Base-by-base conservation (phyloP, 306 rosid species). In the Purshia tridentata region DNA sequence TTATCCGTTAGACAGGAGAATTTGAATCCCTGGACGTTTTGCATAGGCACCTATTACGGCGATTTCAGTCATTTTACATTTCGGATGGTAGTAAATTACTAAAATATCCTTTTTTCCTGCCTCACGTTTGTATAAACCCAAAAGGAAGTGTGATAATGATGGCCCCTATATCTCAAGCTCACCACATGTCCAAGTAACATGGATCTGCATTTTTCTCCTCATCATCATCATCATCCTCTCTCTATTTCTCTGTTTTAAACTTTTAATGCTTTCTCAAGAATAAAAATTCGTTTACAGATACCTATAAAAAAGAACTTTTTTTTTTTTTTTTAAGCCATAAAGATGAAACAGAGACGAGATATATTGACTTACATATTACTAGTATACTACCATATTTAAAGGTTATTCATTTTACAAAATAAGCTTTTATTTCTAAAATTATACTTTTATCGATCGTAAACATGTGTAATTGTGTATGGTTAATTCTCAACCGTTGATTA, bases 1-100 rank as follows among this genome's bases (percentile, higher is more conserved):
- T 72, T 72, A 72, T 81, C 81, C 82, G 88, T 81, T 83, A 20
- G 56, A 70, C 44, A 66, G 58, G 72, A 67, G 73, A 71, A 61
- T 29, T 29, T 29, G 2, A 63, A 76, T 60, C 74, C 46, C 68
- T 9, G 12, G 4, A 47, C 10, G 9, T 44, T 56, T 55, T 65
- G 59, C 41, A 65, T 16, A 6, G n/a, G 54, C 76, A 66, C 73
- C 45, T 60, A 79, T 78, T 83, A 72, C 70, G 72, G 75, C 64
- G 9, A 37, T 61, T 41, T 49, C 42, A 29, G 61, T 64, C 53
- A 49, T 59, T 76, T 81, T 66, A 9, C 79, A 79, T 64, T 72
- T 59, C 4, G 13, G 44, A 9, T 13, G 48, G 4, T 4, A 4
- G 0, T 19, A 0, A 77, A 51, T 59, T 69, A 77, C 76, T 0